Evolutionary conservation across 495 filamentous ascomycete genomes (phyloP).

Genomic region (Evansstolkia leycettana): DNA sequence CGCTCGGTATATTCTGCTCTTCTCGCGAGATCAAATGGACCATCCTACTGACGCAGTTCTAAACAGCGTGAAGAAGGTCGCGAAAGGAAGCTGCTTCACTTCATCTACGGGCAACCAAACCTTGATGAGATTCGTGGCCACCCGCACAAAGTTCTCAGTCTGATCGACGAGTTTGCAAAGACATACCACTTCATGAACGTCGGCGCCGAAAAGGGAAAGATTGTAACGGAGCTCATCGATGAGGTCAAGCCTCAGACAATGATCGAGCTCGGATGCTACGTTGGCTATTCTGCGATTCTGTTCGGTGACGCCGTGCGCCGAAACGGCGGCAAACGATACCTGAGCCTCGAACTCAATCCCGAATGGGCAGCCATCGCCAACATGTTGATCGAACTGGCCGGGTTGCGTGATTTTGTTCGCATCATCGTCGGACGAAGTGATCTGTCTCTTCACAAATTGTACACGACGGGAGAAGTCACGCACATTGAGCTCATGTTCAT

Average conservation of each 20-base stretch:
- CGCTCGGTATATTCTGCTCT: constrained; percentile 3
- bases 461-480: constrained; percentile 35
- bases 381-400: constrained; percentile 53
- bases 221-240: constrained; percentile 51
- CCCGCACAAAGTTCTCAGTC: constrained; percentile 48
- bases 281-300: constrained; percentile 67
- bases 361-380: constrained; percentile 53
- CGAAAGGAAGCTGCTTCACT: constrained; percentile 62
- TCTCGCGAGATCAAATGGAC: too few relatives aligned
- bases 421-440: constrained; percentile 56
- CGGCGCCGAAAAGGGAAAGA: constrained; percentile 56
- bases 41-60: too few relatives aligned
- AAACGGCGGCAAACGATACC: constrained; percentile 48
- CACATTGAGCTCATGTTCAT: constrained; percentile 59
- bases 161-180: constrained; percentile 61
- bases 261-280: constrained; percentile 72
- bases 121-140: constrained; percentile 48
- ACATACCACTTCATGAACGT: constrained; percentile 67
- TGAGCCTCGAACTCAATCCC: constrained; percentile 55
- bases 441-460: constrained; percentile 42
- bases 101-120: constrained; percentile 47
- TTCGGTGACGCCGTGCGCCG: constrained; percentile 51
- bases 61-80: constrained; percentile 46
- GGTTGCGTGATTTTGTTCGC: constrained; percentile 50
- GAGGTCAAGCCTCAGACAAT: constrained; percentile 52